These are phyloP conservation scores for Cryptococcus amylolentus DNA, from an alignment of 1,284 basidiomycete genomes.

Conservation along the genomic window DNA sequence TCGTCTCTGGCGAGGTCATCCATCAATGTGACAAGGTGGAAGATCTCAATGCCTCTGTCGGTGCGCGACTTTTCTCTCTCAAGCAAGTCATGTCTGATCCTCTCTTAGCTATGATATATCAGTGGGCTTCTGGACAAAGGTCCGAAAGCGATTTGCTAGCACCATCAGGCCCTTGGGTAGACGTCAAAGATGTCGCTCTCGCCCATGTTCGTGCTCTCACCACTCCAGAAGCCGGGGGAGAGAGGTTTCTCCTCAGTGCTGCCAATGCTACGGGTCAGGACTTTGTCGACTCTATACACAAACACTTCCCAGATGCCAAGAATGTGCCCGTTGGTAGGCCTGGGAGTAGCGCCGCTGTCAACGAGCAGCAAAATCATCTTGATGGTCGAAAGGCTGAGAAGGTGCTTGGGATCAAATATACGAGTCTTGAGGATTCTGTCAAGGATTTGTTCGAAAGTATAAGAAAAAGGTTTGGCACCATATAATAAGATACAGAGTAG, in stretches of 20 bases:
- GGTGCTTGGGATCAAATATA: slow-evolving; percentile 40
- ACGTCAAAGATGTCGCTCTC: slow-evolving; percentile 59
- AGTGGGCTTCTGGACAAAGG: slow-evolving; percentile 47
- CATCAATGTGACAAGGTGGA: slow-evolving; percentile 55
- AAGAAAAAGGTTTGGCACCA: slow-evolving; percentile 24
- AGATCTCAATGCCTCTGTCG: slow-evolving; percentile 58
- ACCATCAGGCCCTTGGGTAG: slow-evolving; percentile 54
- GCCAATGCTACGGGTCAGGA: slow-evolving; percentile 45
- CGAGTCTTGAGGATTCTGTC: slow-evolving; percentile 24
- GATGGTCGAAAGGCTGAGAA: slow-evolving; percentile 36
- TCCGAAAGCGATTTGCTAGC: slow-evolving; percentile 42
- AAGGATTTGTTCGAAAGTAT: slow-evolving; percentile 37
- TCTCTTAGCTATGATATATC: slow-evolving; percentile 36
- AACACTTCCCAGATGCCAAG: slow-evolving; percentile 29
- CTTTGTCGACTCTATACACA: slow-evolving; percentile 26
- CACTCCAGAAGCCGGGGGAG: slow-evolving; percentile 57
- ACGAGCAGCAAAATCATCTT: slow-evolving; percentile 19
- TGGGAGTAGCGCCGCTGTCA: slow-evolving; percentile 19
- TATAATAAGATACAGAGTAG: not conserved
- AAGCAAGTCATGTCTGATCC: no score
- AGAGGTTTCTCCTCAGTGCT: slow-evolving; percentile 58
- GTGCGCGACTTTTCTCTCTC: no score
- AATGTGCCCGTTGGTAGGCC: slow-evolving; percentile 36
- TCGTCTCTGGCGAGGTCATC: slow-evolving; percentile 54
- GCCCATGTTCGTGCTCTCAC: slow-evolving; percentile 59